Conservation (phyloP, 257 asterid genomes). For the Nicotiana tabacum region DNA sequence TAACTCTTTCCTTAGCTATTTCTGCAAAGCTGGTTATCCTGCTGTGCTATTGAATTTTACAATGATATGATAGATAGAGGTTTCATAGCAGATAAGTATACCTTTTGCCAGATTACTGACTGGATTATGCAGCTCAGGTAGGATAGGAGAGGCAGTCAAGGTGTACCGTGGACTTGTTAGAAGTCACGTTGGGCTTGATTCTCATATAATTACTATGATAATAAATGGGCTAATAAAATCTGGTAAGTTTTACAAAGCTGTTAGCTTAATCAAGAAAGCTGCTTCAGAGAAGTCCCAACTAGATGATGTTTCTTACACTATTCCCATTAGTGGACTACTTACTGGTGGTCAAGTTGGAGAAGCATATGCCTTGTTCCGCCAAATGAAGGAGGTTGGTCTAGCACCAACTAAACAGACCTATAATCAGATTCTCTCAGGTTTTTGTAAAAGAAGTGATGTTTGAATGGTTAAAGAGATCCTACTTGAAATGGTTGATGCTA, state of each 20-base stretch:
- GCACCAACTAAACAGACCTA: conserved; percentile 41
- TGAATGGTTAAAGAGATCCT: conserved; percentile 35
- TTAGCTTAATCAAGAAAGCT: conserved; percentile 37
- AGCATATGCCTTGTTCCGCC: conserved; percentile 46
- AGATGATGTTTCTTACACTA: conserved; percentile 53
- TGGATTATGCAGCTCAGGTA: conserved; percentile 54
- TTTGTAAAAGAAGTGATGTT: conserved; percentile 40
- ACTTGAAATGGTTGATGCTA: conserved; percentile 43
- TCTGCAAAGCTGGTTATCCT: conserved; percentile 63
- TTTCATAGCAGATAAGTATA: conserved; percentile 62
- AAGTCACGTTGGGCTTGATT: conserved; percentile 28
- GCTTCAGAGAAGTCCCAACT: conserved; percentile 36
- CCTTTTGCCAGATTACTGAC: conserved; percentile 50
- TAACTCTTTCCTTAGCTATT: conserved; percentile 62
- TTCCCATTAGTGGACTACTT: conserved; percentile 49
- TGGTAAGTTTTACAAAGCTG: conserved; percentile 39
- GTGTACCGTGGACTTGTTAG: conserved; percentile 53
- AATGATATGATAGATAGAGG: conserved; percentile 64
- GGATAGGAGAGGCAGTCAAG: conserved; percentile 49
- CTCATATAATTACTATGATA: conserved; percentile 58
- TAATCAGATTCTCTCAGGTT: conserved; percentile 44
- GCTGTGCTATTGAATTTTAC: conserved; percentile 57
- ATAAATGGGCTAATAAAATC: conserved; percentile 50
- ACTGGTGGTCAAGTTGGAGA: conserved; percentile 36
- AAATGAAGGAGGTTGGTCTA: conserved; percentile 51